These are phyloP conservation scores for Stygiomarasmius scandens DNA, from an alignment of 1,284 basidiomycete genomes.

Conservation along the genomic window DNA sequence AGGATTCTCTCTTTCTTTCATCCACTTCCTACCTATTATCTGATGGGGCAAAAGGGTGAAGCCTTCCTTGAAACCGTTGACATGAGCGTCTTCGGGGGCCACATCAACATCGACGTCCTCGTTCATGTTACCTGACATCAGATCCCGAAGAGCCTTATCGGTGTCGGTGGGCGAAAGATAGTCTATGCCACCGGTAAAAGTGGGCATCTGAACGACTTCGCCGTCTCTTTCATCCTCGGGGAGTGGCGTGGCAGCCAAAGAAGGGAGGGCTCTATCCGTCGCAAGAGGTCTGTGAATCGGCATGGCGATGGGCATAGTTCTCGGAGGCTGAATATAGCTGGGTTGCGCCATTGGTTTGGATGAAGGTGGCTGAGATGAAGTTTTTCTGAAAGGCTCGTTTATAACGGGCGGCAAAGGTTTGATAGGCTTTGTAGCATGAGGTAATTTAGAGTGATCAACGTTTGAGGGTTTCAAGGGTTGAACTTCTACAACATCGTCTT, in stretches of 20 bases:
- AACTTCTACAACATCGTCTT: constrained; percentile 3
- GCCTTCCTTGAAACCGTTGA: constrained; percentile 73
- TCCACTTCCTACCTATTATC: constrained; percentile 84
- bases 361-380: background rate
- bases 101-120: constrained; percentile 61
- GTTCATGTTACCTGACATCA: constrained; percentile 57
- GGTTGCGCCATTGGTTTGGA: background rate
- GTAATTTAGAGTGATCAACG: constrained; percentile 11
- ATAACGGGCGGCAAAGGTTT: background rate
- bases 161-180: constrained; percentile 47
- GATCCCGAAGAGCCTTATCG: constrained; percentile 65
- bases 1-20: constrained; percentile 76
- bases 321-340: background rate
- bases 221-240: constrained; percentile 11
- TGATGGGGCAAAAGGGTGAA: constrained; percentile 86
- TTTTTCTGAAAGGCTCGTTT: background rate
- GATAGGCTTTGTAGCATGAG: background rate
- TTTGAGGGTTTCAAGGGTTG: constrained; percentile 20
- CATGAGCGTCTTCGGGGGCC: constrained; percentile 63
- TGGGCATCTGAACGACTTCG: constrained; percentile 26
- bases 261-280: background rate
- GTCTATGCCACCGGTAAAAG: constrained; percentile 32
- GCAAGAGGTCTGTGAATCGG: background rate
- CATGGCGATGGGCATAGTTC: background rate
- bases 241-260: background rate